Base-by-base conservation (phyloP, 2,329 filamentous ascomycete species). In the Cucurbitaria berberidis region DNA sequence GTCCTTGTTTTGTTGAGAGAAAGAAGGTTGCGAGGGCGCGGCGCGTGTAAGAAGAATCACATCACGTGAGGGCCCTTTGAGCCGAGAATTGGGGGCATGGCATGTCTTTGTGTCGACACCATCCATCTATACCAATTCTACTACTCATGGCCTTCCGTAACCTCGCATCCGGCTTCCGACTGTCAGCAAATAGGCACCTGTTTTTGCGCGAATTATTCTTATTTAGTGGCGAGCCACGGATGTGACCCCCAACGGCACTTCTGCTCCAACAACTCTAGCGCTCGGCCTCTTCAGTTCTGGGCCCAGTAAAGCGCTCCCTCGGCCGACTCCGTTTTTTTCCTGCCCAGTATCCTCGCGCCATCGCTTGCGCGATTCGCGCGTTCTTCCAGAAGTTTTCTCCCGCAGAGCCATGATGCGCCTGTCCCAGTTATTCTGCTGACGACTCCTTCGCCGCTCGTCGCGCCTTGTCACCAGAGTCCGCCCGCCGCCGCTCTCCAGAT, bases 371-470 rank as follows among this genome's bases (percentile, higher is more conserved):
- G 52, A 57, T 51, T 53, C 50, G 59, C 51, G 53, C 57, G 48
- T 48, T 21, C 43, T 62, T 67, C 62, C 57, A 59, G 60, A 64
- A 66, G 55, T 55, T 45, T 55, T 62, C 56, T 49, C 51, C 54
- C 26, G 51, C 57, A 45, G 51, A 5, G 24, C 40, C 16, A 42
- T 42, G 6, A 27, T 42, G 24, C 10, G 6, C 6, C 24, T 24
- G 24, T 29, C 24, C 40, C 40, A 27, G 4, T 16, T 24, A 15
- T 7, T 5, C 38, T 22, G 41, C 50, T 52, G 48, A 46, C 38
- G n/a, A 41, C 27, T 30, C 41, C 21, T n/a, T n/a, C n/a, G n/a
- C 55, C 46, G 13, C 22, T 57, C 53, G 52, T 45, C 32, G 47
- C 42, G 52, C 48, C 49, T n/a, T 39, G 46, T 51, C 48, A 51